Percentiles rank a stretch among this genome's conserved stretches.
phyloP scores from a whole-genome alignment of 2,329 filamentous ascomycete genomes.

The Colletotrichum agaves region DNA sequence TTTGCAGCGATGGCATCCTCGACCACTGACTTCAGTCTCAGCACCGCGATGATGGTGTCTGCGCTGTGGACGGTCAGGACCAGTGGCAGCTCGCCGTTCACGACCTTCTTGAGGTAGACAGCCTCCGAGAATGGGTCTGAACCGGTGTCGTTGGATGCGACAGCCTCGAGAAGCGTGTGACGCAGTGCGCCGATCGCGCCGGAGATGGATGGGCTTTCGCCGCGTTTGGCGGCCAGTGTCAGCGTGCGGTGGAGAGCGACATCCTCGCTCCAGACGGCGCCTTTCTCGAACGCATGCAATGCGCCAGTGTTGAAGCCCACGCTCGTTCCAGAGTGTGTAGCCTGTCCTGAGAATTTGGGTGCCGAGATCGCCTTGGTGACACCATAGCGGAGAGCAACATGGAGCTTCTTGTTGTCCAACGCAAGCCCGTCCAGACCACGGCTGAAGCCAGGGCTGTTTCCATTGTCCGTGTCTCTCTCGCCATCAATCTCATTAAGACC shows the following conservation, averaged over 20 bases:
- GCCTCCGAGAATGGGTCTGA: slow-evolving; percentile 58
- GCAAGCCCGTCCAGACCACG: slow-evolving; percentile 67
- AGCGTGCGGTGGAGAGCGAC: slow-evolving; percentile 70
- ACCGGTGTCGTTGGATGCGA: slow-evolving; percentile 49
- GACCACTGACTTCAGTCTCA: slow-evolving; percentile 68
- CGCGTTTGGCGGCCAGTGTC: slow-evolving; percentile 56
- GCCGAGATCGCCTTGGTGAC: slow-evolving; percentile 69
- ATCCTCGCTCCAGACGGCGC: slow-evolving; percentile 64
- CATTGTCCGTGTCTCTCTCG: slow-evolving; percentile 66
- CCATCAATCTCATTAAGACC: slow-evolving; percentile 72
- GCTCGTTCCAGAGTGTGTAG: slow-evolving; percentile 65
- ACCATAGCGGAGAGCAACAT: slow-evolving; percentile 63
- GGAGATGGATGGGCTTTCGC: slow-evolving; percentile 61
- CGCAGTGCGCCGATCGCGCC: slow-evolving; percentile 63
- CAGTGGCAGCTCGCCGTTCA: slow-evolving; percentile 64
- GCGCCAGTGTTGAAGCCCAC: slow-evolving; percentile 67
- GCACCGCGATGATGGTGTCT: slow-evolving; percentile 68
- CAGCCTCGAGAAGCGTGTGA: slow-evolving; percentile 63
- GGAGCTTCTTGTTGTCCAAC: slow-evolving; percentile 66
- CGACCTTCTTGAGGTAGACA: slow-evolving; percentile 63
- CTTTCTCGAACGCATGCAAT: slow-evolving; percentile 55
- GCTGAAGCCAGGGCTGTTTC: slow-evolving; percentile 61
- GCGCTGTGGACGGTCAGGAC: slow-evolving; percentile 70
- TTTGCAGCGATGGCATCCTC: slow-evolving; percentile 53
- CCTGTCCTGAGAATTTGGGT: slow-evolving; percentile 55